Evolutionary conservation across 2,329 filamentous ascomycete species (phyloP), one percentile per base, ranked within the genome.

Genomic region (Myrmaecium sp.): DNA sequence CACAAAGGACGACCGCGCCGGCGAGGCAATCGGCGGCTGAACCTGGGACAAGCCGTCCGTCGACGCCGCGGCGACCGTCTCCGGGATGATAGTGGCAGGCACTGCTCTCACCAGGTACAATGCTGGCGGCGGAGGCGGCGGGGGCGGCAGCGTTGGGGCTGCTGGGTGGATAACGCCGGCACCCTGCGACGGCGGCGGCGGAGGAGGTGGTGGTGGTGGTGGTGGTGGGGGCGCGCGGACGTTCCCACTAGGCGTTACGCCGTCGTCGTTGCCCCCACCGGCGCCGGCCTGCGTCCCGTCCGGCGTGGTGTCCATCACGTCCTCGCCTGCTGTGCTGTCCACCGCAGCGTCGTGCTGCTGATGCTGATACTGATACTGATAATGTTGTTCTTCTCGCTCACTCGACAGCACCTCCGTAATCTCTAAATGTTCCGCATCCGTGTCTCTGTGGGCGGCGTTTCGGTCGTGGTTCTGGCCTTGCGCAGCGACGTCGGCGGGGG

Each of bases 241-340:
- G 14, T 19, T n/a, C 3, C 24, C 29, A 11, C 23, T 18, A 17
- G 29, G n/a, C 14, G 21, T 12, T 7, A 7, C 7, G 21, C 21
- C 14, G 21, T 6, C 21, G 21, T 9, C 21, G 7, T 23, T 6
- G 17, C 26, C 19, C 12, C 14, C 24, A 17, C 26, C 27, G 12
- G 30, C 34, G 21, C 39, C 25, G 5, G 31, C 35, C 19, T 43
- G 37, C 23, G 42, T 38, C 22, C 27, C 32, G 31, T 54, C 50
- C 5, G 46, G 42, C 6, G 48, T 47, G 11, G 44, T 52, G 29
- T 55, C 51, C 51, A 55, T 55, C 20, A 39, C 41, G 28, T 54
- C 50, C 11, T 48, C 47, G 23, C 49, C 44, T 11, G 44, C 35
- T 10, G 39, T 39, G 7, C 42, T 40, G 24, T 44, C 38, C 17